Conservation (phyloP, 202 grass and related monocot species). For the Setaria italica region DNA sequence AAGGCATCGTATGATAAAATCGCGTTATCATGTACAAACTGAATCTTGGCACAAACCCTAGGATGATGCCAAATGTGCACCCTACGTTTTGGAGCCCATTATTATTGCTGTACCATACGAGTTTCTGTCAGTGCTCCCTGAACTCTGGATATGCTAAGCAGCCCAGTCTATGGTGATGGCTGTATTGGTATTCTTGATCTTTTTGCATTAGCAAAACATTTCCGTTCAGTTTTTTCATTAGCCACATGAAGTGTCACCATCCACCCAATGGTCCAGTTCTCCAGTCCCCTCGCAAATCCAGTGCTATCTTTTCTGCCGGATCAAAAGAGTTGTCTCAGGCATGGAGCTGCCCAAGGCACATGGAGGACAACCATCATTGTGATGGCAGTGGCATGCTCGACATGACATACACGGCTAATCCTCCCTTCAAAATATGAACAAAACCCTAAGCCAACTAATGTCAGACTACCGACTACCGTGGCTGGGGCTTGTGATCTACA, state of each 20-base stretch:
- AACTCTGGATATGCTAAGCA: conserved; percentile 3
- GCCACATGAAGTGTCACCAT: conserved; percentile 18
- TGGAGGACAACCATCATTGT: conserved; percentile 35
- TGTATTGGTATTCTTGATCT: conserved; percentile 6
- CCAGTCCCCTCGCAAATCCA: conserved; percentile 28
- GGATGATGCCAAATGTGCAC: conserved; percentile 6
- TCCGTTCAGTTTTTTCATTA: background rate
- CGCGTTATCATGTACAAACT: background rate
- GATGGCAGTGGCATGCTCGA: background rate
- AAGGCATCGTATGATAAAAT: background rate
- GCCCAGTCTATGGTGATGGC: background rate
- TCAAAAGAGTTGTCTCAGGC: conserved; percentile 15
- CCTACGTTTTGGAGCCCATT: background rate
- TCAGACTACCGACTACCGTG: conserved; percentile 1
- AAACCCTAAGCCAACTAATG: background rate
- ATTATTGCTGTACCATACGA: conserved; percentile 3
- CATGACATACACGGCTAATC: background rate
- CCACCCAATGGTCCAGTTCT: conserved; percentile 25
- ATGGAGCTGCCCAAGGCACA: conserved; percentile 35
- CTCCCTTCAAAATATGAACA: background rate
- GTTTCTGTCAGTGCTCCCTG: background rate
- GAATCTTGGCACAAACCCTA: background rate
- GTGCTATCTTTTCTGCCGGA: conserved; percentile 22
- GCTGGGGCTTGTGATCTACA: conserved; percentile 20
- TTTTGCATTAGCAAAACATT: conserved; percentile 17